A percentile compares a stretch with the other conserved stretches of the same genome.
These are phyloP conservation scores for Dichotomopilus funicola DNA, from an alignment of 2,329 filamentous ascomycete genomes.

Conservation along the genomic window DNA sequence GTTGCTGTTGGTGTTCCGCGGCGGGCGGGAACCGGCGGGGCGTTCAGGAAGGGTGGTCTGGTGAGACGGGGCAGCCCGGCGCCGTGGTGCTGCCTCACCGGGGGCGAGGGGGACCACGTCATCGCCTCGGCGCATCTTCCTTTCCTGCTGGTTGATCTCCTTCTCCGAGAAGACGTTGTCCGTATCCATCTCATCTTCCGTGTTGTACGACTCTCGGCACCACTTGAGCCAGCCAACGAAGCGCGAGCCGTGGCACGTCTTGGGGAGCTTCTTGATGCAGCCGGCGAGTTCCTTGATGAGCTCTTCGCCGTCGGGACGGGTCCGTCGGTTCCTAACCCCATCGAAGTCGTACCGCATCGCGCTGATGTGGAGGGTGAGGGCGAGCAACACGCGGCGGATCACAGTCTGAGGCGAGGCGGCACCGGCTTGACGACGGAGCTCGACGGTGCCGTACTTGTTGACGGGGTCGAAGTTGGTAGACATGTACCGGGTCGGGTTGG, in stretches of 20 bases:
- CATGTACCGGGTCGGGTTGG: not conserved
- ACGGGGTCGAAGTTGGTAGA: not conserved
- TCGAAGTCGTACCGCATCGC: not conserved
- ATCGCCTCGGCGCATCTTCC: too few relatives aligned
- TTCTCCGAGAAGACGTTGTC: too few relatives aligned
- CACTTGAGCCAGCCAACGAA: not conserved
- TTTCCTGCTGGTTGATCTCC: too few relatives aligned
- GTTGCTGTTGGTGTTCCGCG: too few relatives aligned
- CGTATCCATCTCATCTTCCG: too few relatives aligned
- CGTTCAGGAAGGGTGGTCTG: too few relatives aligned
- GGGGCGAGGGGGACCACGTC: too few relatives aligned
- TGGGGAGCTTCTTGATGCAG: not conserved
- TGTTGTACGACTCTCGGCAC: not conserved
- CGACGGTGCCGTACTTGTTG: not conserved
- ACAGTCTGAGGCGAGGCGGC: not conserved
- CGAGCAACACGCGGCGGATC: constrained; percentile 1
- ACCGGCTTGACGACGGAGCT: not conserved
- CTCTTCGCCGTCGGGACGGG: not conserved
- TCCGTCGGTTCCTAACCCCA: not conserved
- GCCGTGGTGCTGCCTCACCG: too few relatives aligned
- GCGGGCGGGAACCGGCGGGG: too few relatives aligned
- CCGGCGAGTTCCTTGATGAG: not conserved
- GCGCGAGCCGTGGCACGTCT: not conserved
- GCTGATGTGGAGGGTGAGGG: not conserved
- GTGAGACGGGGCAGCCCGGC: too few relatives aligned